Conservation (phyloP, 768 basidiomycete genomes). For the Hygrocybe coccinea region DNA sequence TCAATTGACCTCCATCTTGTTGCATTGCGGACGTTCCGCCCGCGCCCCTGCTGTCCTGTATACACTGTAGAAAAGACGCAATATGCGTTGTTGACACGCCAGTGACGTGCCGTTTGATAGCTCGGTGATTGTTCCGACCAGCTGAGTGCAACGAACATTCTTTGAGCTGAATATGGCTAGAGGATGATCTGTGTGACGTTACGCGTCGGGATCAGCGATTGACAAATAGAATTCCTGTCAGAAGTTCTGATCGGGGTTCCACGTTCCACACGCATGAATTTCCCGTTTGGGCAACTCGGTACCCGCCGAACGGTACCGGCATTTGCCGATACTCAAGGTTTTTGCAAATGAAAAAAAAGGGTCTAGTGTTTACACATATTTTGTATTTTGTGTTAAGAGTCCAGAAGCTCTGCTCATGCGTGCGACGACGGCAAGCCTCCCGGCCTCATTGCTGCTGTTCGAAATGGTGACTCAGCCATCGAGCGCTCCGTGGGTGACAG, state of each 20-base stretch:
- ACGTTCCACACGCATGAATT: not conserved
- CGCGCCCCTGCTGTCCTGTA: conserved; percentile 1
- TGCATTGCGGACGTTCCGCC: not conserved
- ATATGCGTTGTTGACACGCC: not conserved
- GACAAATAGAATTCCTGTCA: not conserved
- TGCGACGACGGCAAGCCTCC: not conserved
- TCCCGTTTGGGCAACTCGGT: not conserved
- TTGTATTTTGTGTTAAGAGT: not conserved
- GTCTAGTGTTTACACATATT: not conserved
- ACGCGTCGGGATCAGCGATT: not conserved
- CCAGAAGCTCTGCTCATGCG: no score
- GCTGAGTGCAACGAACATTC: not conserved
- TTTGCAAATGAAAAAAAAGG: not conserved
- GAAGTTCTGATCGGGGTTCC: conserved; percentile 10
- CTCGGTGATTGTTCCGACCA: not conserved
- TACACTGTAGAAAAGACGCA: not conserved
- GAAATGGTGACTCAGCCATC: conserved; percentile 7
- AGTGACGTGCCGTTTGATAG: not conserved
- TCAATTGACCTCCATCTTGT: not conserved
- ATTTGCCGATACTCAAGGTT: no score
- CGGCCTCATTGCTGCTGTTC: not conserved
- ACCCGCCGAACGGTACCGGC: not conserved
- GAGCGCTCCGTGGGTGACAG: conserved; percentile 28
- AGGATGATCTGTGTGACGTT: not conserved
- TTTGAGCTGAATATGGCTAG: not conserved